A percentile compares a stretch with the other conserved stretches of the same genome.
Evolutionary conservation across 495 filamentous ascomycete genomes (phyloP).

Genomic region (Aspergillus sparsus): DNA sequence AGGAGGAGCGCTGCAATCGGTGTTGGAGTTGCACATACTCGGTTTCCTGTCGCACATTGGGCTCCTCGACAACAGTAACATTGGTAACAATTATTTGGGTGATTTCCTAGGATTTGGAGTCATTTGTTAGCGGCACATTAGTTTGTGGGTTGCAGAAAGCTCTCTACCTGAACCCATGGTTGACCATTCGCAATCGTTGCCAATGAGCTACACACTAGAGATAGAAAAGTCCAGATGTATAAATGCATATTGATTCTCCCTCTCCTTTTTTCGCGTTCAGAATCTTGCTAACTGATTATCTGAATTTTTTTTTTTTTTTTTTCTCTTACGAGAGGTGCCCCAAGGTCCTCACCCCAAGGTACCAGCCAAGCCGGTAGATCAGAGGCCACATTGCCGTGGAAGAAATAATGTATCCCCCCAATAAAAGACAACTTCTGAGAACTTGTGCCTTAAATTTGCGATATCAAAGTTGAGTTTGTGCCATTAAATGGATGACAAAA

Average conservation of each 20-base stretch:
- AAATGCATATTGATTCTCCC: not conserved
- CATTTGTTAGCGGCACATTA: not conserved
- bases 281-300: not conserved
- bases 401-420: too few species aligned
- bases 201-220: not conserved
- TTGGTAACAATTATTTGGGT: slow-evolving; percentile 21
- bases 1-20: slow-evolving; percentile 17
- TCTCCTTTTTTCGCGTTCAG: not conserved
- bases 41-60: slow-evolving; percentile 1
- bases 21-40: slow-evolving; percentile 22
- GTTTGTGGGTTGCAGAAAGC: not conserved
- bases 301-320: not conserved
- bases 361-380: slow-evolving; percentile 13
- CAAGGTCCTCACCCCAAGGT: slow-evolving; percentile 20
- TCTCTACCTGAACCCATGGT: not conserved
- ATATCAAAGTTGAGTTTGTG: too few species aligned
- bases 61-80: slow-evolving; percentile 11
- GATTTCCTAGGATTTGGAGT: slow-evolving; percentile 1
- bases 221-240: not conserved
- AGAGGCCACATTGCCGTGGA: too few species aligned
- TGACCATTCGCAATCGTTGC: not conserved
- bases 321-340: not conserved
- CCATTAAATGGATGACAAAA: too few species aligned
- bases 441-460: too few species aligned
- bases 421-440: too few species aligned